phyloP scores from a whole-genome alignment of 495 filamentous ascomycete species.

The Cercophora sp. region DNA sequence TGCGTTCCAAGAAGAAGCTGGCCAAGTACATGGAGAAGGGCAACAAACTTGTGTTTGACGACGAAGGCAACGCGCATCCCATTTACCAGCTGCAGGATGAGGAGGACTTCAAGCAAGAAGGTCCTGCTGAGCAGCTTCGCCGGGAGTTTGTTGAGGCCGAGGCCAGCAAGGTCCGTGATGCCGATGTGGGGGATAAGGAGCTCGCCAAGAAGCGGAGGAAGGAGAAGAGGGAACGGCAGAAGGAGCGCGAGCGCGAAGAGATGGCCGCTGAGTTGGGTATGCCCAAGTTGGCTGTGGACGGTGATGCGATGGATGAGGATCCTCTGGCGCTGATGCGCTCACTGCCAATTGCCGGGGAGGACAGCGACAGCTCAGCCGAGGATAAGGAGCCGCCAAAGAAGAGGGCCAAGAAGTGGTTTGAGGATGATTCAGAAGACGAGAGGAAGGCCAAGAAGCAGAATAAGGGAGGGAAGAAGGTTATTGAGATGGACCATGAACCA shows the following conservation, averaged over 20 bases:
- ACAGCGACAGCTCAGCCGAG: constrained; percentile 21
- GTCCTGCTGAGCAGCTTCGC: constrained; percentile 70
- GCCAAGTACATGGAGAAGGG: constrained; percentile 82
- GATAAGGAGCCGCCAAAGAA: constrained; percentile 38
- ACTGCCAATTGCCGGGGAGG: constrained; percentile 43
- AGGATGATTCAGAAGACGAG: constrained; percentile 43
- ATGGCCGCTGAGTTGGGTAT: constrained; percentile 14
- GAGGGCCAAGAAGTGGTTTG: constrained; percentile 47
- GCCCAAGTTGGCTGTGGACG: constrained; percentile 22
- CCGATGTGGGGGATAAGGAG: constrained; percentile 79
- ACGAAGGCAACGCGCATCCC: constrained; percentile 78
- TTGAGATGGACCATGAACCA: constrained; percentile 59
- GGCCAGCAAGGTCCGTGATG: constrained; percentile 62
- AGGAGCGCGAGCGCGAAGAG: constrained; percentile 63
- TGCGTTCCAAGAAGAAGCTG: constrained; percentile 91
- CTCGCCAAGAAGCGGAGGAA: constrained; percentile 71
- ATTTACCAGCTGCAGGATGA: constrained; percentile 86
- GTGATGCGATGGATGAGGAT: constrained; percentile 37
- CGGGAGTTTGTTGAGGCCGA: constrained; percentile 72
- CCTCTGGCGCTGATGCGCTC: constrained; percentile 48
- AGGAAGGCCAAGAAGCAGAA: constrained; percentile 40
- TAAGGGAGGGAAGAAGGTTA: constrained; percentile 46
- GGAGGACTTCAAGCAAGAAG: constrained; percentile 67
- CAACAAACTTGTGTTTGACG: constrained; percentile 83
- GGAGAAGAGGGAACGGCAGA: constrained; percentile 84